Percentiles rank a stretch among this genome's conserved stretches.
These are phyloP conservation scores for Sordariomycetes sp. DNA, from an alignment of 2,329 filamentous ascomycete genomes.

Conservation along the genomic window DNA sequence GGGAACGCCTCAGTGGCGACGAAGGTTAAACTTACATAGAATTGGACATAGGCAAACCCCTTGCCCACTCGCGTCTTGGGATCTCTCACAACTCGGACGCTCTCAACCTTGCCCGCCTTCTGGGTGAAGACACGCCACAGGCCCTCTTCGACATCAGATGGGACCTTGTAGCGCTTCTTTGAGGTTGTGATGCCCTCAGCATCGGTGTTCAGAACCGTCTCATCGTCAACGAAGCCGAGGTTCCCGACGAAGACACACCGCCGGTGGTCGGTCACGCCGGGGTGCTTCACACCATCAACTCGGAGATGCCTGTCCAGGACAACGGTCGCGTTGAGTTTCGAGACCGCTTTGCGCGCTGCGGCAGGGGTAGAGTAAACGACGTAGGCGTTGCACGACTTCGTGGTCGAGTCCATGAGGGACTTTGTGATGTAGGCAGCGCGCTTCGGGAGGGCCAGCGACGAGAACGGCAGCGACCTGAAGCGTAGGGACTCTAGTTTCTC, in stretches of 20 bases:
- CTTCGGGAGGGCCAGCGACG: conserved; percentile 68
- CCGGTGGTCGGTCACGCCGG: conserved; percentile 68
- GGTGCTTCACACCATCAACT: conserved; percentile 85
- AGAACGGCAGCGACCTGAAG: conserved; percentile 87
- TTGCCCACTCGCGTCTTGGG: conserved; percentile 87
- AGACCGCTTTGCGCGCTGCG: conserved; percentile 66
- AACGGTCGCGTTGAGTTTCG: conserved; percentile 71
- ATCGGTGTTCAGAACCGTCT: conserved; percentile 57
- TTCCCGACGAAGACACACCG: conserved; percentile 96
- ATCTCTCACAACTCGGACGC: conserved; percentile 85
- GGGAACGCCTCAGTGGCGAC: background rate
- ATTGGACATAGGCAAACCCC: conserved; percentile 96
- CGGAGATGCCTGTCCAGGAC: conserved; percentile 81
- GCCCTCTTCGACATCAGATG: conserved; percentile 85
- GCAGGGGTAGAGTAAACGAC: conserved; percentile 70
- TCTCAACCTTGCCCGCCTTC: conserved; percentile 72
- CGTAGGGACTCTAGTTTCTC: conserved; percentile 84
- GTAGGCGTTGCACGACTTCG: conserved; percentile 89
- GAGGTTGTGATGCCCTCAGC: conserved; percentile 56
- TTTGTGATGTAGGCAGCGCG: conserved; percentile 91
- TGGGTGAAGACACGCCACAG: conserved; percentile 73
- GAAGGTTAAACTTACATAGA: conserved; percentile 45
- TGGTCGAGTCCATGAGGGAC: conserved; percentile 81
- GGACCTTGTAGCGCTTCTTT: conserved; percentile 63
- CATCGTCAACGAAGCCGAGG: conserved; percentile 89